These are phyloP conservation scores for Phytophthora citricola DNA, from an alignment of 352 stramenopile genomes.

Conservation along the genomic window DNA sequence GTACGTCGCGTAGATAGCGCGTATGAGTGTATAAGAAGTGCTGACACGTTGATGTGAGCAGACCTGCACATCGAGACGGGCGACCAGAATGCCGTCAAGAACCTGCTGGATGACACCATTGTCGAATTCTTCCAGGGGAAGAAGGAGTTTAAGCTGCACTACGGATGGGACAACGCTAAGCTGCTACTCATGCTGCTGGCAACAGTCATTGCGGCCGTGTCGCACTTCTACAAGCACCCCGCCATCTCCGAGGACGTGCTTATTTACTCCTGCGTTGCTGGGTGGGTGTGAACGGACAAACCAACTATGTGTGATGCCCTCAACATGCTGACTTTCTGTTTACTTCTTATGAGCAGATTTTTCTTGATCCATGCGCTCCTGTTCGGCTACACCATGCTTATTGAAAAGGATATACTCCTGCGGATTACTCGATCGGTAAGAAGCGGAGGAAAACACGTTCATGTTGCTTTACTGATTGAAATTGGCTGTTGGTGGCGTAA, in stretches of 20 bases:
- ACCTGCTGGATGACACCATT: constrained; percentile 86
- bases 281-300: constrained; percentile 40
- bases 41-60: constrained; percentile 17
- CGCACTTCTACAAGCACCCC: constrained; percentile 75
- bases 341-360: constrained; percentile 50
- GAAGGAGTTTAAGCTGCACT: constrained; percentile 64
- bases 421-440: constrained; percentile 72
- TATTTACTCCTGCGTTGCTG: constrained; percentile 72
- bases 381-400: constrained; percentile 69
- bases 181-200: constrained; percentile 80
- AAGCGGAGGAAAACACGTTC: neutral
- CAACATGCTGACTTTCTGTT: neutral
- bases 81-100: constrained; percentile 89
- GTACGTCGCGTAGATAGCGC: constrained; percentile 30
- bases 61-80: constrained; percentile 78
- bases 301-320: neutral
- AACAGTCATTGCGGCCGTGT: constrained; percentile 60
- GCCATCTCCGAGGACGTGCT: constrained; percentile 69
- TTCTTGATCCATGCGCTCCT: constrained; percentile 83
- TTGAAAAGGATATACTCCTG: constrained; percentile 84
- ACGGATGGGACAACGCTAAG: constrained; percentile 88
- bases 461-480: constrained; percentile 4
- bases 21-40: neutral
- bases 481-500: neutral
- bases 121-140: constrained; percentile 76